phyloP scores from a whole-genome alignment of 1,284 basidiomycete species.

The Ceratobasidium sp. region DNA sequence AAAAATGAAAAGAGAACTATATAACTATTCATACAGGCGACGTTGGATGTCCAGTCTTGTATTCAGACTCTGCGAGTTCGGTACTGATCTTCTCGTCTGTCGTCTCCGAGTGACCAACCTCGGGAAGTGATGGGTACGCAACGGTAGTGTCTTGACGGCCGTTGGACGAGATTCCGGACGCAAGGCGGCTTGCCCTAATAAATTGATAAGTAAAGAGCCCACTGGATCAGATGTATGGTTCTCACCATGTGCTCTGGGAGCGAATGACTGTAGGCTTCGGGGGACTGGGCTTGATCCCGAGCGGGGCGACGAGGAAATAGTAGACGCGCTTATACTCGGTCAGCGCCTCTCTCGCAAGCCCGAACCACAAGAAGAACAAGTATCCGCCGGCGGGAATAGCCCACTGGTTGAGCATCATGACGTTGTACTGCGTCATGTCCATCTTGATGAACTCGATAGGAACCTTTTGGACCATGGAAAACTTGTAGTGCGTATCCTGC shows the following conservation, averaged over 20 bases:
- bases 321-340: slow-evolving; percentile 36
- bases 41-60: slow-evolving; percentile 1
- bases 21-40: slow-evolving; percentile 3
- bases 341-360: slow-evolving; percentile 44
- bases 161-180: background rate
- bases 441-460: slow-evolving; percentile 38
- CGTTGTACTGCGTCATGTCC: background rate
- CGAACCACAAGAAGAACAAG: slow-evolving; percentile 48
- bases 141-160: slow-evolving; percentile 7
- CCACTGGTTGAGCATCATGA: slow-evolving; percentile 41
- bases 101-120: background rate
- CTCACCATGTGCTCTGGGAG: slow-evolving; percentile 4
- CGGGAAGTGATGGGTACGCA: slow-evolving; percentile 1
- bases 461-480: slow-evolving; percentile 56
- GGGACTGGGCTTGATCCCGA: slow-evolving; percentile 33
- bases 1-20: background rate
- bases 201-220: background rate
- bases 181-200: slow-evolving; percentile 12
- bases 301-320: slow-evolving; percentile 6
- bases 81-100: slow-evolving; percentile 11
- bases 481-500: slow-evolving; percentile 53
- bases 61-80: background rate
- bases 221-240: no score
- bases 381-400: slow-evolving; percentile 25
- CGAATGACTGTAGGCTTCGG: background rate